A percentile compares a stretch with the other conserved stretches of the same genome.
Conservation (phyloP, 345 rosid species). For the Leavenworthia alabamica region DNA sequence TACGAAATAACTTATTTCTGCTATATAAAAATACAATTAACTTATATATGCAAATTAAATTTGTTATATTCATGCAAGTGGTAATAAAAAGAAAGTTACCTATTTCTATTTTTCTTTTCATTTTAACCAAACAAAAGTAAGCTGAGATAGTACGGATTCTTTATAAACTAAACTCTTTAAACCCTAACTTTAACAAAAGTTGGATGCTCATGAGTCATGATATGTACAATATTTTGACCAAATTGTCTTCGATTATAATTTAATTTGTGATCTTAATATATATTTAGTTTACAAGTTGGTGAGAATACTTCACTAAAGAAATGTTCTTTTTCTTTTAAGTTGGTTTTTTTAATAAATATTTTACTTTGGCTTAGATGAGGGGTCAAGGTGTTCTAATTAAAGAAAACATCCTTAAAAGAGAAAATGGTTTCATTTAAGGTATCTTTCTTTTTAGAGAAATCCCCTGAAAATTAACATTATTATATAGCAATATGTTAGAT, state of each 20-base stretch:
- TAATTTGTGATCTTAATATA: slow-evolving; percentile 6
- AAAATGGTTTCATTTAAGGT: slow-evolving; percentile 35
- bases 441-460: slow-evolving; percentile 21
- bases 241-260: slow-evolving; percentile 13
- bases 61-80: neutral
- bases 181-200: slow-evolving; percentile 23
- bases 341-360: neutral
- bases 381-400: slow-evolving; percentile 24
- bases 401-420: slow-evolving; percentile 34
- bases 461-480: slow-evolving; percentile 17
- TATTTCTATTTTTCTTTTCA: neutral
- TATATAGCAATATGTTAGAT: slow-evolving; percentile 10
- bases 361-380: slow-evolving; percentile 20
- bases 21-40: neutral
- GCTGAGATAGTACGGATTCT: neutral
- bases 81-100: neutral
- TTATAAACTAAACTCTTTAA: slow-evolving; percentile 13
- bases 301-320: slow-evolving; percentile 21
- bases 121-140: slow-evolving; percentile 13
- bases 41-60: neutral
- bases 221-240: slow-evolving; percentile 23
- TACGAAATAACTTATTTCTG: neutral
- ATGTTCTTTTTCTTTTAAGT: slow-evolving; percentile 2
- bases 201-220: slow-evolving; percentile 29
- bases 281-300: slow-evolving; percentile 11